Evolutionary conservation across 2,329 filamentous ascomycete species (phyloP).

Genomic region (Tolypocladium ovalisporum): DNA sequence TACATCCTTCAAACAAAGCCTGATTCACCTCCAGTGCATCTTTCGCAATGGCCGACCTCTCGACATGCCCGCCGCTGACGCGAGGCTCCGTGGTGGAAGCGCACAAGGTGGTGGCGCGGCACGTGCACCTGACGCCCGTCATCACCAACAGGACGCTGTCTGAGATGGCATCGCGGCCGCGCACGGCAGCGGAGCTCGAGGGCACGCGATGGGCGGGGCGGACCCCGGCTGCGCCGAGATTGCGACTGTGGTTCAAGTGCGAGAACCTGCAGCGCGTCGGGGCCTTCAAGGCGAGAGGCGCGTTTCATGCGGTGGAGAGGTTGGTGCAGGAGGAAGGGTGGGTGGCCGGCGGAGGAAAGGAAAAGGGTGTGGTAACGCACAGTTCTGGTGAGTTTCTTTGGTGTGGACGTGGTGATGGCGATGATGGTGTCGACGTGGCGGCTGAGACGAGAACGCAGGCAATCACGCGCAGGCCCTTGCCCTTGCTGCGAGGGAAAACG

Average conservation of each 20-base stretch:
- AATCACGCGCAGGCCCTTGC: slow-evolving; percentile 93
- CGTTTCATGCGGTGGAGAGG: slow-evolving; percentile 72
- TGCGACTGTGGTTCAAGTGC: slow-evolving; percentile 86
- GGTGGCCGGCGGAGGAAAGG: slow-evolving; percentile 45
- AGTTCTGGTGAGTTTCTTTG: slow-evolving; percentile 55
- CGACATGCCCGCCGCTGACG: slow-evolving; percentile 53
- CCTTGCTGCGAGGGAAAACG: slow-evolving; percentile 64
- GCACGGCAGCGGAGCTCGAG: slow-evolving; percentile 38
- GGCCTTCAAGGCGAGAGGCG: slow-evolving; percentile 86
- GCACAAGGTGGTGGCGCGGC: slow-evolving; percentile 58
- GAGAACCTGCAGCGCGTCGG: slow-evolving; percentile 87
- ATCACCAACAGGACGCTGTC: slow-evolving; percentile 70
- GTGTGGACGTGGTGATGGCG: not conserved
- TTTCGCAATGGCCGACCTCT: not conserved
- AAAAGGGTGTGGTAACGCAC: slow-evolving; percentile 76
- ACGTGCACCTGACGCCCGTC: slow-evolving; percentile 77
- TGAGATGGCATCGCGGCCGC: slow-evolving; percentile 61
- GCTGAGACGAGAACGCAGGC: slow-evolving; percentile 37
- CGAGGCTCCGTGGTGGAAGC: slow-evolving; percentile 62
- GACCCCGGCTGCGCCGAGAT: slow-evolving; percentile 48
- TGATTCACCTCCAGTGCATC: not conserved
- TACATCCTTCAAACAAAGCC: not conserved
- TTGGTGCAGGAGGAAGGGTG: slow-evolving; percentile 53
- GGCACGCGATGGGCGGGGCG: slow-evolving; percentile 47
- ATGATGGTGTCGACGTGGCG: not conserved